phyloP scores from a whole-genome alignment of 345 rosid genomes.

The Pugionium cornutum region DNA sequence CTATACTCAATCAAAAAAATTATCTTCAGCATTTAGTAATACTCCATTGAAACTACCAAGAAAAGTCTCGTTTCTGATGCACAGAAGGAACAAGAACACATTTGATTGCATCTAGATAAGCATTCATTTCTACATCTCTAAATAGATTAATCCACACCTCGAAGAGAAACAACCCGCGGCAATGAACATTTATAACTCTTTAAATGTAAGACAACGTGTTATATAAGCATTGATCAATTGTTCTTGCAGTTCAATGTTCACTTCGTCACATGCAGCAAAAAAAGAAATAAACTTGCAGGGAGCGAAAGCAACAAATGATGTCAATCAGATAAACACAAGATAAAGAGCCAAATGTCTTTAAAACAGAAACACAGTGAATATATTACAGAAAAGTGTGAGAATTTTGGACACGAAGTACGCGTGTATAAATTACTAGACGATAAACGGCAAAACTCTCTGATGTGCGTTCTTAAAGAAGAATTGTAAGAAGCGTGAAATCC shows the following conservation, averaged over 20 bases:
- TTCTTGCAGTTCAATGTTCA: constrained; percentile 9
- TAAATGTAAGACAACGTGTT: background rate
- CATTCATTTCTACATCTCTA: constrained; percentile 6
- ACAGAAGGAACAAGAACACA: constrained; percentile 18
- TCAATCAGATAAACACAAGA: constrained; percentile 17
- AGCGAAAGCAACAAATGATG: constrained; percentile 15
- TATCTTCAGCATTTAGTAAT: constrained; percentile 13
- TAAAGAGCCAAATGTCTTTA: constrained; percentile 18
- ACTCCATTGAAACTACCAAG: background rate
- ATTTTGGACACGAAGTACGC: constrained; percentile 38
- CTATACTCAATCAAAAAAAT: constrained; percentile 44
- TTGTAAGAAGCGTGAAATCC: constrained; percentile 1
- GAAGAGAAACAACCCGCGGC: background rate
- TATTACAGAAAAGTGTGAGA: constrained; percentile 12
- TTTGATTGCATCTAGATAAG: background rate
- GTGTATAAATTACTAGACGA: constrained; percentile 19
- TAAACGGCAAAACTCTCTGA: background rate
- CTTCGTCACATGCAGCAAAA: background rate
- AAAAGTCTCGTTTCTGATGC: background rate
- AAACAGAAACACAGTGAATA: constrained; percentile 1
- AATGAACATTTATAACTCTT: background rate
- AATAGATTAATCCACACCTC: background rate
- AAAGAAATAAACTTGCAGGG: background rate
- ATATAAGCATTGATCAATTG: constrained; percentile 5
- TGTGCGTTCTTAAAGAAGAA: background rate